These are phyloP conservation scores for Oropetium thomaeum DNA, from an alignment of 176 grass and related monocot genomes.

Conservation along the genomic window DNA sequence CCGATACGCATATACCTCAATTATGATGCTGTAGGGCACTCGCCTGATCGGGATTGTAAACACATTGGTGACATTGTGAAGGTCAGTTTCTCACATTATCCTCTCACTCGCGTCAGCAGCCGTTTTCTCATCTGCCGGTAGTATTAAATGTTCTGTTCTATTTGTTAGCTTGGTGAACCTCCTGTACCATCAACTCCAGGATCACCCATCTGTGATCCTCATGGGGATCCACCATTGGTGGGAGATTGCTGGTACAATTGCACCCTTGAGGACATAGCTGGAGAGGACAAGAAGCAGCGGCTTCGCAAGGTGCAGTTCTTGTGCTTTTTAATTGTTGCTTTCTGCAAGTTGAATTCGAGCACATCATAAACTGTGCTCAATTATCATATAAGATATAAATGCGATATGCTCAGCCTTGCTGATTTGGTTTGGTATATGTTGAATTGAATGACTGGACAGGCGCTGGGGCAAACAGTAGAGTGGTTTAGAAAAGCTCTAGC, in stretches of 20 bases:
- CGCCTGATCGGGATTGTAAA: constrained; percentile 81
- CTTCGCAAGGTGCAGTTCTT: constrained; percentile 83
- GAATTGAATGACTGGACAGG: constrained; percentile 44
- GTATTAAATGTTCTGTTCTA: background rate
- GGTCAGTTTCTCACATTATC: constrained; percentile 20
- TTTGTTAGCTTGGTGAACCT: constrained; percentile 82
- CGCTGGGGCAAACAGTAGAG: constrained; percentile 88
- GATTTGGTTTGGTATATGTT: constrained; percentile 22
- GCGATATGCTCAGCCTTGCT: background rate
- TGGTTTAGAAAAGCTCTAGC: constrained; percentile 98
- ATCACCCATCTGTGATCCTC: constrained; percentile 73
- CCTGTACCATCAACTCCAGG: constrained; percentile 49
- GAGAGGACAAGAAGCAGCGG: constrained; percentile 86
- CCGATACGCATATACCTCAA: constrained; percentile 98
- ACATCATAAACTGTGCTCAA: background rate
- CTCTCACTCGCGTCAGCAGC: background rate
- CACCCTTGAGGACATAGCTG: constrained; percentile 84
- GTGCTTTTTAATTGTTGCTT: constrained; percentile 8
- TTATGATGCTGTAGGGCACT: constrained; percentile 97
- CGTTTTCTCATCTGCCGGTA: background rate
- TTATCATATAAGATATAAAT: background rate
- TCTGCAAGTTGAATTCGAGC: background rate
- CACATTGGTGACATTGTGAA: constrained; percentile 83
- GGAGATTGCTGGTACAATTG: constrained; percentile 99
- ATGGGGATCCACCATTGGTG: constrained; percentile 72